Percentiles rank a stretch among this genome's conserved stretches.
Evolutionary conservation across 208 protist species (phyloP).

Genomic region (Crithidia thermophila): DNA sequence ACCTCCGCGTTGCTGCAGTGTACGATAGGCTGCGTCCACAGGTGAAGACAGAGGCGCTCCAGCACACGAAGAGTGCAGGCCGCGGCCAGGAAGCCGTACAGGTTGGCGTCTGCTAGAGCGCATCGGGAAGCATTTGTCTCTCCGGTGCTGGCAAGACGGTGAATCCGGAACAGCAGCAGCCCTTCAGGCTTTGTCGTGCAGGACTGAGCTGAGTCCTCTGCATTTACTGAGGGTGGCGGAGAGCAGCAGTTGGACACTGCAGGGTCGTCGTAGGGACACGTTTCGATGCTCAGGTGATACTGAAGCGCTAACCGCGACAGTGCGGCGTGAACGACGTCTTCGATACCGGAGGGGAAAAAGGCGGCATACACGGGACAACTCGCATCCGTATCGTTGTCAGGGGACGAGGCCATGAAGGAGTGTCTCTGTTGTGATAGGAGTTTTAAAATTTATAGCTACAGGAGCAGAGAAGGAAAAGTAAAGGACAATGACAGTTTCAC

Average conservation of each 20-base stretch:
- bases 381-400: too few species aligned
- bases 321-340: slow-evolving; percentile 37
- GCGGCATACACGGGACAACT: slow-evolving; percentile 33
- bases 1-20: not conserved
- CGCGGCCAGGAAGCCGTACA: slow-evolving; percentile 1
- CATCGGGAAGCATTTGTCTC: not conserved
- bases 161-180: slow-evolving; percentile 1
- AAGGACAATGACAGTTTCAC: too few species aligned
- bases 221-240: too few species aligned
- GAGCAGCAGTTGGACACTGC: too few species aligned
- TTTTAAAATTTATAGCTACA: too few species aligned
- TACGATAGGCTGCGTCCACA: slow-evolving; percentile 1
- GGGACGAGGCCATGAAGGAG: too few species aligned
- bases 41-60: slow-evolving; percentile 7
- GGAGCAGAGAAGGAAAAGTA: too few species aligned
- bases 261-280: not conserved
- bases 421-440: too few species aligned
- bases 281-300: not conserved
- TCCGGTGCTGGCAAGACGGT: not conserved
- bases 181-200: not conserved
- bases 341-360: slow-evolving; percentile 45
- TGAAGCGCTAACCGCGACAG: not conserved
- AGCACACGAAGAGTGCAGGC: slow-evolving; percentile 6
- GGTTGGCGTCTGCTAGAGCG: not conserved
- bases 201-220: too few species aligned